Evolutionary conservation across 257 asterid genomes (phyloP).

Genomic region (Primulina eburnea): DNA sequence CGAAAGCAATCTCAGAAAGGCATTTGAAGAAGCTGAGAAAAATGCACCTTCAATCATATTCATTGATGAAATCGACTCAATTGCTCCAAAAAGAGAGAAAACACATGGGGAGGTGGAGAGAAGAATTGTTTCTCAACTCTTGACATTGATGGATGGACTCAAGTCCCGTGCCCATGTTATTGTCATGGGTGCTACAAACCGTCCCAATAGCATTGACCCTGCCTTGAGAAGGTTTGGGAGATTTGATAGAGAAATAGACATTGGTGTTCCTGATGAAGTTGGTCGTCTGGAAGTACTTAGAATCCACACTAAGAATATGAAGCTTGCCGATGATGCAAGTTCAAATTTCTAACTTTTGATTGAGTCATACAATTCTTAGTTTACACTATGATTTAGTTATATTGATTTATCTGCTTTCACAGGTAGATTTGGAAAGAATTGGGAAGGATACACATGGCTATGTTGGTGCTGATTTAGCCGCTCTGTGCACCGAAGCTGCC

Average conservation of each 20-base stretch:
- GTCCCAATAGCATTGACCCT: slow-evolving; percentile 92
- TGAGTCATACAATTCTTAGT: neutral
- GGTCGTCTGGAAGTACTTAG: slow-evolving; percentile 96
- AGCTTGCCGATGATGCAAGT: slow-evolving; percentile 78
- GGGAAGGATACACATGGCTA: slow-evolving; percentile 81
- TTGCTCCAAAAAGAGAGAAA: slow-evolving; percentile 95
- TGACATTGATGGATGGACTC: slow-evolving; percentile 93
- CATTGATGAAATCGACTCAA: slow-evolving; percentile 85
- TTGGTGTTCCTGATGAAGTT: slow-evolving; percentile 92
- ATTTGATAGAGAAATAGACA: slow-evolving; percentile 88
- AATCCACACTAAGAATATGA: slow-evolving; percentile 94
- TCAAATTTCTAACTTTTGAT: neutral
- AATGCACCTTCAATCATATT: slow-evolving; percentile 92
- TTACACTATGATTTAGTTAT: neutral
- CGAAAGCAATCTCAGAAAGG: slow-evolving; percentile 90
- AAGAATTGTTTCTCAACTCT: slow-evolving; percentile 89
- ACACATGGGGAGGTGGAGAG: slow-evolving; percentile 92
- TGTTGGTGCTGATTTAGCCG: slow-evolving; percentile 94
- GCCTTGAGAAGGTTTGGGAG: slow-evolving; percentile 92
- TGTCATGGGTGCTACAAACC: slow-evolving; percentile 91
- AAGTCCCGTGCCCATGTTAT: slow-evolving; percentile 90
- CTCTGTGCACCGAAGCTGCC: slow-evolving; percentile 94
- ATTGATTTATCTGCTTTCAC: slow-evolving; percentile 22
- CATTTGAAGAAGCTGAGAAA: slow-evolving; percentile 93
- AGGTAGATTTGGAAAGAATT: slow-evolving; percentile 90